Conservation (phyloP, 306 rosid genomes). For the Phaseolus lunatus region DNA sequence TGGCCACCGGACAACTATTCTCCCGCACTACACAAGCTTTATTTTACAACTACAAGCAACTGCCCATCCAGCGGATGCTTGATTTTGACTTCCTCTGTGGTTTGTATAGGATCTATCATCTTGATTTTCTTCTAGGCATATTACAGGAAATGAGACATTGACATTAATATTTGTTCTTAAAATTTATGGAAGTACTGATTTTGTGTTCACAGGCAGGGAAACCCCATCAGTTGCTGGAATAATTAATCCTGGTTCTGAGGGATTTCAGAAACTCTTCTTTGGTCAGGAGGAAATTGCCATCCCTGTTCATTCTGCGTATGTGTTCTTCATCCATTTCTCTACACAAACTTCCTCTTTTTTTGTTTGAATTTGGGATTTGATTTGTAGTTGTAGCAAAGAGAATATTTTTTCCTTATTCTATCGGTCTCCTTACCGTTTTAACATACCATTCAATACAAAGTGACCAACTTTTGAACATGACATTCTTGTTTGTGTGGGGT, state of each 20-base stretch:
- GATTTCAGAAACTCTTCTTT: conserved; percentile 96
- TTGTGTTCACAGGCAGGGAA: conserved; percentile 76
- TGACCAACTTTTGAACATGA: conserved; percentile 36
- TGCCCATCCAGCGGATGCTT: conserved; percentile 98
- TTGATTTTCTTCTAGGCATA: conserved; percentile 13
- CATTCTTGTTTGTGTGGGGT: conserved; percentile 32
- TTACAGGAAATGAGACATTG: neutral
- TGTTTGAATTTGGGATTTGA: conserved; percentile 29
- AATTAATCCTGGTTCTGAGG: conserved; percentile 95
- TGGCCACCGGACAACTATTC: conserved; percentile 97
- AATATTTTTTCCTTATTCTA: conserved; percentile 2
- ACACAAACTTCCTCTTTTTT: neutral
- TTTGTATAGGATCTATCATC: conserved; percentile 47
- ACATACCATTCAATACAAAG: conserved; percentile 13
- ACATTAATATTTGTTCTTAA: neutral
- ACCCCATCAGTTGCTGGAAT: conserved; percentile 99
- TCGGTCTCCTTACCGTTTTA: conserved; percentile 26
- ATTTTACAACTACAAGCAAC: conserved; percentile 98
- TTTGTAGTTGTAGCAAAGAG: neutral
- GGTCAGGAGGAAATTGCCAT: conserved; percentile 99
- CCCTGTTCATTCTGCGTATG: conserved; percentile 93
- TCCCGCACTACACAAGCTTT: conserved; percentile 91
- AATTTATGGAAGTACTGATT: conserved; percentile 39
- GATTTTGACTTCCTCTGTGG: conserved; percentile 99
- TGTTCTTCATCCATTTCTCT: conserved; percentile 37